A percentile compares a stretch with the other conserved stretches of the same genome.
phyloP scores from a whole-genome alignment of 129 eudicot species.

The Rutidosis leptorrhynchoides region DNA sequence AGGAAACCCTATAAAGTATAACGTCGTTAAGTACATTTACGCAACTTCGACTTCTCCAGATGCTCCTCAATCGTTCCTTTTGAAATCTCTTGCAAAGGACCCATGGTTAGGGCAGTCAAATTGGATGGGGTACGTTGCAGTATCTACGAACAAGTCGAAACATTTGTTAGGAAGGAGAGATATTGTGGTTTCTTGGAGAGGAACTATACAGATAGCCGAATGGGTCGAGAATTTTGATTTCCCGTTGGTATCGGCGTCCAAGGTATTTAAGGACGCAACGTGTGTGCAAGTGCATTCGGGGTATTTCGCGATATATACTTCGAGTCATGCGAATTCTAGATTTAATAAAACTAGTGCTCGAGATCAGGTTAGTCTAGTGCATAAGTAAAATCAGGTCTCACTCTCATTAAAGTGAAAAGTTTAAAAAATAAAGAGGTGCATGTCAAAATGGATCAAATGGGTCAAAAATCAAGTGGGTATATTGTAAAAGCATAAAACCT shows the following conservation, averaged over 20 bases:
- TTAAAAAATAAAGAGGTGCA: background rate
- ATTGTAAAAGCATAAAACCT: background rate
- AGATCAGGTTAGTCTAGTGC: conserved; percentile 36
- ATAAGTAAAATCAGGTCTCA: background rate
- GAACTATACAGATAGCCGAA: conserved; percentile 35
- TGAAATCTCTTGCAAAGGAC: conserved; percentile 32
- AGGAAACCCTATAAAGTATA: conserved; percentile 42
- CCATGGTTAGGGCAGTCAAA: conserved; percentile 37
- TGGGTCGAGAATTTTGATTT: conserved; percentile 45
- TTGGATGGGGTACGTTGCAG: conserved; percentile 53
- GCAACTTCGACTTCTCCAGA: conserved; percentile 35
- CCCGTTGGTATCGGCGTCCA: conserved; percentile 28
- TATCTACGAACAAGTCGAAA: conserved; percentile 39
- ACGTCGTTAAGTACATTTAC: conserved; percentile 36
- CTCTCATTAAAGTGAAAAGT: background rate
- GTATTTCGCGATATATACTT: conserved; percentile 37
- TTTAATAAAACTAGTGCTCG: conserved; percentile 39
- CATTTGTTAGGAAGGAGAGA: conserved; percentile 46
- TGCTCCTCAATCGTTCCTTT: conserved; percentile 32
- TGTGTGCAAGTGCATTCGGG: conserved; percentile 38
- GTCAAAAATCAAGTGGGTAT: background rate
- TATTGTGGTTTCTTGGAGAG: conserved; percentile 52
- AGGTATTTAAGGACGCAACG: conserved; percentile 13
- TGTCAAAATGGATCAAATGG: background rate
- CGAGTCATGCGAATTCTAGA: conserved; percentile 22